A percentile compares a stretch with the other conserved stretches of the same genome.
Conservation (phyloP, 176 grass and related monocot species). For the Oryza meridionalis region DNA sequence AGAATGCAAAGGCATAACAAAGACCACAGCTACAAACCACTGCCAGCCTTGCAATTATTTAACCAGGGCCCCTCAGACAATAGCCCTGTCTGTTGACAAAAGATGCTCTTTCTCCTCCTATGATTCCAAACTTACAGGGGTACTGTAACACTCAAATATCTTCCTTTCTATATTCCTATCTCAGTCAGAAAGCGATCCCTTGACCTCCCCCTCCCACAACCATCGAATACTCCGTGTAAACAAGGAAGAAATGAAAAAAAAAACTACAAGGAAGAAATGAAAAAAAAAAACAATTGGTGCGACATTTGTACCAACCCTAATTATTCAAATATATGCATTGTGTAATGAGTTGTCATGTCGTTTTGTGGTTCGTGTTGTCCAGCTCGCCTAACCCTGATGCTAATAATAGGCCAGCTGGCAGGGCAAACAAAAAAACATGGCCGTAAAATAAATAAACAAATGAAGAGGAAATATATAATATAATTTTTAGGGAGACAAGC, state of each 20-base stretch:
- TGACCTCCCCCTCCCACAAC: conserved; percentile 6
- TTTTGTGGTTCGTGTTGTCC: conserved; percentile 1
- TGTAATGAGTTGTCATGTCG: conserved; percentile 31
- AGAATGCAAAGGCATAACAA: background rate
- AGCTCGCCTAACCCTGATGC: conserved; percentile 2
- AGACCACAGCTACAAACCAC: background rate
- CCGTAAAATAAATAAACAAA: background rate
- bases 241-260: background rate
- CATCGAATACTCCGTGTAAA: conserved; percentile 1
- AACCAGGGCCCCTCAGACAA: conserved; percentile 10
- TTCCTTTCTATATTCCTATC: background rate
- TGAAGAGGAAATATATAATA: background rate
- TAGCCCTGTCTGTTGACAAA: conserved; percentile 23
- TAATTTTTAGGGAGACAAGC: background rate
- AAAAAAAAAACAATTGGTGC: conserved; percentile 18
- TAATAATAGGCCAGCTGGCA: conserved; percentile 45
- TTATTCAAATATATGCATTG: conserved; percentile 37
- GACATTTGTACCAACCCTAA: conserved; percentile 44
- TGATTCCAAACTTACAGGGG: conserved; percentile 24
- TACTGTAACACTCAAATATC: conserved; percentile 32
- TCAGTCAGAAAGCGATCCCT: conserved; percentile 38
- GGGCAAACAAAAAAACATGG: background rate
- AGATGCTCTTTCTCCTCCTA: conserved; percentile 26
- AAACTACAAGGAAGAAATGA: background rate
- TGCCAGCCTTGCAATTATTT: conserved; percentile 4